These are phyloP conservation scores for Penicillium fuscoglaucum DNA, from an alignment of 2,329 filamentous ascomycete genomes.

Conservation along the genomic window DNA sequence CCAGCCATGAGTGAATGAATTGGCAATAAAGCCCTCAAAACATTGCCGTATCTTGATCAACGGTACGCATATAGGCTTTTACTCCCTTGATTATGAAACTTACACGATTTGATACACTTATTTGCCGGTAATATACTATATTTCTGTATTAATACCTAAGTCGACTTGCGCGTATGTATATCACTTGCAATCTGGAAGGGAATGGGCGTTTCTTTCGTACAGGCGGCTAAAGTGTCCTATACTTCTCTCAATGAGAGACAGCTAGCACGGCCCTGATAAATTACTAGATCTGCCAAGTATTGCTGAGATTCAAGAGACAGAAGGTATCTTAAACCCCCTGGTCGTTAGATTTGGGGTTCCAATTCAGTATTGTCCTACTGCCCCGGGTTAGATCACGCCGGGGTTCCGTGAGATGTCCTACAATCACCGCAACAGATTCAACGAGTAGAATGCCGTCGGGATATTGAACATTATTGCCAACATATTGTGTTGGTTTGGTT, in stretches of 20 bases:
- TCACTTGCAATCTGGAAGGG: background rate
- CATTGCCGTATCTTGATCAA: background rate
- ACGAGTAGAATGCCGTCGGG: fast-evolving
- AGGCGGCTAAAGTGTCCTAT: background rate
- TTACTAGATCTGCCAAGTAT: background rate
- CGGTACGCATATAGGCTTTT: background rate
- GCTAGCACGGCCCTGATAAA: too few relatives aligned
- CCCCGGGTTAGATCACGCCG: background rate
- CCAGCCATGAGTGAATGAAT: too few relatives aligned
- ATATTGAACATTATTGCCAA: too few relatives aligned
- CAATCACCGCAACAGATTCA: background rate
- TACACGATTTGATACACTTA: background rate
- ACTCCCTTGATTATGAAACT: too few relatives aligned
- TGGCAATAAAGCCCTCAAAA: background rate
- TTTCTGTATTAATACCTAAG: background rate
- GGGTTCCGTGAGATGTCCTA: background rate
- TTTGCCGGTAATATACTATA: background rate
- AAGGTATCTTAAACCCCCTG: background rate
- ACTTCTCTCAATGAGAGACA: too few relatives aligned
- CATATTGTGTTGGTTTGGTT: background rate
- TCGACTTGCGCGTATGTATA: background rate
- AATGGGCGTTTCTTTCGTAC: background rate
- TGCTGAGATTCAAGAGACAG: background rate
- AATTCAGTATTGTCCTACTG: background rate
- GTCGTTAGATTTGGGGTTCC: background rate